phyloP scores from a whole-genome alignment of 176 grass and related monocot species.

The Poa annua region DNA sequence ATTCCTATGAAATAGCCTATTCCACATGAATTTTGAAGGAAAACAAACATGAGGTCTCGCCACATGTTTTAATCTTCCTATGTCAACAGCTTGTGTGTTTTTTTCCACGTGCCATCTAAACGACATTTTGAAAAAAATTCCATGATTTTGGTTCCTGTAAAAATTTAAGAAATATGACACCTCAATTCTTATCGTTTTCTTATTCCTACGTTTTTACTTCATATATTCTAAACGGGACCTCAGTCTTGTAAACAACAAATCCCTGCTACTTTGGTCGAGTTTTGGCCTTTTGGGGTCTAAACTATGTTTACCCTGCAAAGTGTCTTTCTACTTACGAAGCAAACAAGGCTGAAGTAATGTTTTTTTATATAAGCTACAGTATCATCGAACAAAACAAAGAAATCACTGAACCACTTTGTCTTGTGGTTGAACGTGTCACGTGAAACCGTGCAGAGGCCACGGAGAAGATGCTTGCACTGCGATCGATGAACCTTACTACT shows the following conservation, averaged over 20 bases:
- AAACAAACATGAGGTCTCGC: too few species aligned
- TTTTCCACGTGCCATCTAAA: too few species aligned
- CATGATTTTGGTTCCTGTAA: too few species aligned
- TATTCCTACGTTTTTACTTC: too few species aligned
- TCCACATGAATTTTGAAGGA: too few species aligned
- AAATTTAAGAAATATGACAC: too few species aligned
- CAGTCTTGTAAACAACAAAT: background rate
- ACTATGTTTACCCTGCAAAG: background rate
- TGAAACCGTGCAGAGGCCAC: conserved; percentile 32
- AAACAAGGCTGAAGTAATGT: background rate
- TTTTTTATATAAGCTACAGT: background rate
- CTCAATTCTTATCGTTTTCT: too few species aligned
- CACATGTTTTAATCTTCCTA: too few species aligned
- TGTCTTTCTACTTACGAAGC: background rate
- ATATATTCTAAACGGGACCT: too few species aligned
- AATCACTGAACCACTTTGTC: conserved; percentile 37
- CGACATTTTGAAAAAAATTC: too few species aligned
- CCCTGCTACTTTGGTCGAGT: background rate
- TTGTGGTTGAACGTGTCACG: conserved; percentile 27
- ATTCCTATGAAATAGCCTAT: too few species aligned
- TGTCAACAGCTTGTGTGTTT: too few species aligned
- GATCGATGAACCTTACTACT: conserved; percentile 41
- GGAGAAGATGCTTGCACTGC: conserved; percentile 40
- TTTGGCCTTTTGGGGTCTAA: conserved; percentile 11
- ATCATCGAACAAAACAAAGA: conserved; percentile 14